phyloP scores from a whole-genome alignment of 345 rosid species.

The Hibiscus mutabilis region DNA sequence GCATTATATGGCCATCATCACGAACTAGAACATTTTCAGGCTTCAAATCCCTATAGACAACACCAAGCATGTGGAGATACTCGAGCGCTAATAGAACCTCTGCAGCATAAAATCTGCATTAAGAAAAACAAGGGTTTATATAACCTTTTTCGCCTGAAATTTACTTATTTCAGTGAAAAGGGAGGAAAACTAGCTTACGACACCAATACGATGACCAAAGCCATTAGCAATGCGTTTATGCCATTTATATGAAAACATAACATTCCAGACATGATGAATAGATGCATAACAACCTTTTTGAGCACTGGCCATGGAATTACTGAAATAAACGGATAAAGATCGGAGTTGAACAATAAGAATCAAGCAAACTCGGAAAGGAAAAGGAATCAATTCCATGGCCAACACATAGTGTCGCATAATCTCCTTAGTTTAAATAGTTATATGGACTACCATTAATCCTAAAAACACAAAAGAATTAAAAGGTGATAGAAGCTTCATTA shows the following conservation, averaged over 20 bases:
- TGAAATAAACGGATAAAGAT: no score
- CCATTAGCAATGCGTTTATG: not conserved
- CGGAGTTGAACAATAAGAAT: not conserved
- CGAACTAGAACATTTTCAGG: not conserved
- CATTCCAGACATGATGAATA: conserved; percentile 1
- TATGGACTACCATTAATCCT: not conserved
- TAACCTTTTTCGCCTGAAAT: not conserved
- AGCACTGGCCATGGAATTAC: not conserved
- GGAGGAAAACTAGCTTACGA: no score
- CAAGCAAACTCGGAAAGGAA: not conserved
- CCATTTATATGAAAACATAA: not conserved
- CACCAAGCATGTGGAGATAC: conserved; percentile 74
- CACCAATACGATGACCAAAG: not conserved
- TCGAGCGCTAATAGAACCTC: conserved; percentile 93
- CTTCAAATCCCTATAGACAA: not conserved
- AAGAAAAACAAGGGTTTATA: conserved; percentile 2
- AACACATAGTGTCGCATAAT: not conserved
- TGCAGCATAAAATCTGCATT: conserved; percentile 84
- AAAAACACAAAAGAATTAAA: not conserved
- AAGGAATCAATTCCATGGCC: not conserved
- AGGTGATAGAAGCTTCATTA: not conserved
- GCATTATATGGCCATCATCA: conserved; percentile 69
- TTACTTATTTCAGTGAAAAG: no score
- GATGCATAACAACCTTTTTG: not conserved
- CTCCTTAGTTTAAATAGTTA: not conserved